phyloP scores from a whole-genome alignment of 2,329 filamentous ascomycete species.

The Pyrenophora tritici-repentis region DNA sequence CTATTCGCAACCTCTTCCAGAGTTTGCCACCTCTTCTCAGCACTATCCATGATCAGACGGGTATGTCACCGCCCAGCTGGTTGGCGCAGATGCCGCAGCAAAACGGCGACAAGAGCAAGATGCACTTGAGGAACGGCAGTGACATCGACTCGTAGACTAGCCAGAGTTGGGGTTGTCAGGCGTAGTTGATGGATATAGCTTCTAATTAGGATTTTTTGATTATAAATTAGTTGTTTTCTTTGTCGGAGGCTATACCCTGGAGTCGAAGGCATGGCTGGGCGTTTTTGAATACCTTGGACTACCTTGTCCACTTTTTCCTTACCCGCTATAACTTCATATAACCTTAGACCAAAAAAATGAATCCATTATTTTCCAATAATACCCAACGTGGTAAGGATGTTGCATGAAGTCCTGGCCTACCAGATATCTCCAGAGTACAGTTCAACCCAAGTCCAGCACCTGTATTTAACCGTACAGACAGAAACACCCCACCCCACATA shows the following conservation, averaged over 20 bases:
- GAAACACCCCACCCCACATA: too few species aligned
- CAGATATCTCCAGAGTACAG: too few species aligned
- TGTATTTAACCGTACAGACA: too few species aligned
- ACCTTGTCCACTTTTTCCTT: too few species aligned
- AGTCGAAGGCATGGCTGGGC: too few species aligned
- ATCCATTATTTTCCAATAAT: too few species aligned
- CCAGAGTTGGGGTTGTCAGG: background rate
- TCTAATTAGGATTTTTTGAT: background rate
- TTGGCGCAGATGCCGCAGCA: slow-evolving; percentile 57
- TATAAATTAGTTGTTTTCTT: slow-evolving; percentile 4
- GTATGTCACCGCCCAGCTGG: slow-evolving; percentile 80
- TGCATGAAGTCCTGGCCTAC: too few species aligned
- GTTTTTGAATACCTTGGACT: too few species aligned
- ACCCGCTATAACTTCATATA: too few species aligned
- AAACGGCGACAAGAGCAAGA: slow-evolving; percentile 23
- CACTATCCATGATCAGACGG: slow-evolving; percentile 88
- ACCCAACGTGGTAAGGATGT: too few species aligned
- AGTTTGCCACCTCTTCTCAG: slow-evolving; percentile 79
- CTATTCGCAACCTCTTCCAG: slow-evolving; percentile 83
- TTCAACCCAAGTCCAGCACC: too few species aligned
- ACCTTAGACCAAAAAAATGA: too few species aligned
- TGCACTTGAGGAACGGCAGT: slow-evolving; percentile 35
- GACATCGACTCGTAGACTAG: slow-evolving; percentile 17
- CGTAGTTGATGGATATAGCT: background rate
- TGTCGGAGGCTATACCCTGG: background rate